These are phyloP conservation scores for Malania oleifera DNA, from an alignment of 164 flowering plant species.

Conservation along the genomic window DNA sequence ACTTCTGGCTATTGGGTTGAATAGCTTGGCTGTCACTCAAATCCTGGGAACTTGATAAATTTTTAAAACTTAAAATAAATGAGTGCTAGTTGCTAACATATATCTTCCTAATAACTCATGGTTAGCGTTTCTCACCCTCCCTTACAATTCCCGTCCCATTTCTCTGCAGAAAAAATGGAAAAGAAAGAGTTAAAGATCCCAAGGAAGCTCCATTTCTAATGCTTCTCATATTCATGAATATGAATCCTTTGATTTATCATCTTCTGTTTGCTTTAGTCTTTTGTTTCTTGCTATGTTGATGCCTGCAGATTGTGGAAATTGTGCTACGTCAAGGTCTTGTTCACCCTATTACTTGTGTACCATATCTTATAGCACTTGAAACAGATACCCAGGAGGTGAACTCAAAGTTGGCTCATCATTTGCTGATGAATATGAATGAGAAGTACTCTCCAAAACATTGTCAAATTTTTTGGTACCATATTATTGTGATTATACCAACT, in stretches of 20 bases:
- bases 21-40: too few species aligned
- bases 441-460: conserved; percentile 45
- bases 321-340: conserved; percentile 98
- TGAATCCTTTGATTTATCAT: neutral
- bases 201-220: too few species aligned
- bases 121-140: too few species aligned
- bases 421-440: conserved; percentile 94
- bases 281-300: neutral
- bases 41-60: too few species aligned
- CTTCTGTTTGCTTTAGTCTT: neutral
- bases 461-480: neutral
- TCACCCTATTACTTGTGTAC: conserved; percentile 97
- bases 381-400: conserved; percentile 83
- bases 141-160: too few species aligned
- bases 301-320: conserved; percentile 85
- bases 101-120: too few species aligned
- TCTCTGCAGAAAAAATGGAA: too few species aligned
- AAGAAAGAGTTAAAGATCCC: too few species aligned
- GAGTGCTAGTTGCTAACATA: too few species aligned
- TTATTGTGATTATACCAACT: conserved; percentile 6
- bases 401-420: conserved; percentile 88
- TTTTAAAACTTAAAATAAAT: too few species aligned
- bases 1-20: too few species aligned
- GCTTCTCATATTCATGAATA: too few species aligned
- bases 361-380: conserved; percentile 91